A percentile compares a stretch with the other conserved stretches of the same genome.
Evolutionary conservation across 306 rosid species (phyloP).

Genomic region (Dicorynia guianensis): DNA sequence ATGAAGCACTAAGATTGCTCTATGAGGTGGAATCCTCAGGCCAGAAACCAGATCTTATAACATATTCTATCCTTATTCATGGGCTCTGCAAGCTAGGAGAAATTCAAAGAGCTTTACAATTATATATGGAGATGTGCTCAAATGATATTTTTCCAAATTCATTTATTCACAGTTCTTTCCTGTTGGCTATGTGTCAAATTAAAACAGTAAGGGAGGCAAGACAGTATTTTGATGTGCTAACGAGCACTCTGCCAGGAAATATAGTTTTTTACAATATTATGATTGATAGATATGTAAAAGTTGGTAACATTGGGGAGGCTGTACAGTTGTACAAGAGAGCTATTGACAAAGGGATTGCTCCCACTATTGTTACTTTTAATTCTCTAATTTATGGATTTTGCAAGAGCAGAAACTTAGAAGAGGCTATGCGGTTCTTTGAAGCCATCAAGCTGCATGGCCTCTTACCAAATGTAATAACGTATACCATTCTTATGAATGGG

Average conservation of each 20-base stretch:
- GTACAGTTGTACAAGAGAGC: slow-evolving; percentile 46
- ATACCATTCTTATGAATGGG: slow-evolving; percentile 63
- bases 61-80: slow-evolving; percentile 59
- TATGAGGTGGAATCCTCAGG: slow-evolving; percentile 52
- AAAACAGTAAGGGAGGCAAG: slow-evolving; percentile 55
- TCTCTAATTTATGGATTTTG: slow-evolving; percentile 58
- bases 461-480: slow-evolving; percentile 53
- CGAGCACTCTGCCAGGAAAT: slow-evolving; percentile 31
- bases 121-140: slow-evolving; percentile 55
- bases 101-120: slow-evolving; percentile 48
- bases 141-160: slow-evolving; percentile 50
- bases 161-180: slow-evolving; percentile 46
- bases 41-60: slow-evolving; percentile 52
- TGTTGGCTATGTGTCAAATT: slow-evolving; percentile 50
- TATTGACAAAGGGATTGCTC: slow-evolving; percentile 48
- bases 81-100: slow-evolving; percentile 61
- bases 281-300: slow-evolving; percentile 55
- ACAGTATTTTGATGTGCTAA: slow-evolving; percentile 44
- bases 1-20: slow-evolving; percentile 52
- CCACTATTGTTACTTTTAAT: slow-evolving; percentile 59
- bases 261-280: slow-evolving; percentile 59
- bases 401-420: slow-evolving; percentile 47
- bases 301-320: slow-evolving; percentile 46
- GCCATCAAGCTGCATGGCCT: slow-evolving; percentile 49
- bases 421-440: slow-evolving; percentile 50